Evolutionary conservation across 2,329 filamentous ascomycete genomes (phyloP).

Genomic region (Hypoxylon sp.): DNA sequence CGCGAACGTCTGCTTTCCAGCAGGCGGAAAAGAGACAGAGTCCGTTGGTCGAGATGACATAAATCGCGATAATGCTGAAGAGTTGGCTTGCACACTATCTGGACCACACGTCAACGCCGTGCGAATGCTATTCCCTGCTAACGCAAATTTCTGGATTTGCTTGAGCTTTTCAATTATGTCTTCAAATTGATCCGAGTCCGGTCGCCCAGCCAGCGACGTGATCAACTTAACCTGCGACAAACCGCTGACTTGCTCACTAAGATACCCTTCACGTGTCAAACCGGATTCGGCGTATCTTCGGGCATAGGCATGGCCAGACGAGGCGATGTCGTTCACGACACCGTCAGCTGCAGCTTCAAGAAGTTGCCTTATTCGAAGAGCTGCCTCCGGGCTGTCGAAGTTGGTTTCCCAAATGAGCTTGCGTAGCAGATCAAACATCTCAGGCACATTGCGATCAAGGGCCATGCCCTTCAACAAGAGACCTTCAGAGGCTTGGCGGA

Average conservation of each 20-base stretch:
- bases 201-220: constrained; percentile 81
- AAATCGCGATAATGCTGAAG: constrained; percentile 79
- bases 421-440: constrained; percentile 89
- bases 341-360: constrained; percentile 90
- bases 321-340: constrained; percentile 91
- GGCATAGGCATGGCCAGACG: constrained; percentile 89
- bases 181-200: constrained; percentile 76
- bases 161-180: constrained; percentile 88
- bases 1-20: constrained; percentile 55
- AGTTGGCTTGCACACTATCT: constrained; percentile 79
- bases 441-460: constrained; percentile 88
- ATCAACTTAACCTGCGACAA: constrained; percentile 90
- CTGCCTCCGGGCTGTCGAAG: constrained; percentile 86
- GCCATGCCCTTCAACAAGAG: constrained; percentile 88
- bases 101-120: constrained; percentile 88
- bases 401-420: constrained; percentile 88
- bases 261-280: constrained; percentile 78
- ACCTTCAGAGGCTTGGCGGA: constrained; percentile 81
- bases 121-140: constrained; percentile 79
- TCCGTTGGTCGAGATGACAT: constrained; percentile 70
- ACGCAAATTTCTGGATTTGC: constrained; percentile 83
- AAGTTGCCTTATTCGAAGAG: constrained; percentile 86
- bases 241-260: constrained; percentile 90
- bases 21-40: constrained; percentile 57
- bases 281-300: constrained; percentile 86